phyloP scores from a whole-genome alignment of 2,329 filamentous ascomycete genomes.

The Ascochyta clinopodiicola region DNA sequence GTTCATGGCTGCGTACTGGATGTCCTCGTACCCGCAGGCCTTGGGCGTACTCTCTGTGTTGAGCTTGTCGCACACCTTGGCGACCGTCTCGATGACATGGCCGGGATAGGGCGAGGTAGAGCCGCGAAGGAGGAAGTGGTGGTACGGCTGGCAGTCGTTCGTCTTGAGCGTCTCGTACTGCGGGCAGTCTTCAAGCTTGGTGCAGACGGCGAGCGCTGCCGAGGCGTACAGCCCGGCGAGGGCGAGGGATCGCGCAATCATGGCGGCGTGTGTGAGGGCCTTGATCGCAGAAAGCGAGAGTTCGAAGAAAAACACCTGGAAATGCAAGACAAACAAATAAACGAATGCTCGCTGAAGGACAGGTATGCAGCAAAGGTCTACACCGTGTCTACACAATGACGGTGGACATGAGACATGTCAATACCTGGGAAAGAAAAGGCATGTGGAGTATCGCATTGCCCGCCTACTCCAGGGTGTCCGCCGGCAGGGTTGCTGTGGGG shows the following conservation, averaged over 20 bases:
- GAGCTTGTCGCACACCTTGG: conserved; percentile 33
- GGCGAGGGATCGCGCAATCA: conserved; percentile 28
- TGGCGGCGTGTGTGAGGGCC: conserved; percentile 5
- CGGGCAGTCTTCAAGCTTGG: conserved; percentile 36
- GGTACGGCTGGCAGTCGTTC: conserved; percentile 32
- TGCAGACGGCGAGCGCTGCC: conserved; percentile 30
- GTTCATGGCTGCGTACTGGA: conserved; percentile 35
- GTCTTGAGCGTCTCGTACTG: conserved; percentile 33
- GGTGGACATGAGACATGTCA: not conserved
- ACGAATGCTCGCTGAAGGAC: not conserved
- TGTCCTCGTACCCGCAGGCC: conserved; percentile 37
- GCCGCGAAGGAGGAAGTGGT: conserved; percentile 36
- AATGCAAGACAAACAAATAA: not conserved
- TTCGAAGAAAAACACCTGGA: not conserved
- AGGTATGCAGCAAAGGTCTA: not conserved
- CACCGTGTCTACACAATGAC: not conserved
- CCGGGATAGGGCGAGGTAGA: conserved; percentile 38
- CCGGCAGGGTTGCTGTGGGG: conserved; percentile 1
- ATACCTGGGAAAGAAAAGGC: not conserved
- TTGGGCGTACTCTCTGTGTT: conserved; percentile 31
- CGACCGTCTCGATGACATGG: conserved; percentile 35
- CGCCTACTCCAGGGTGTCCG: conserved; percentile 1
- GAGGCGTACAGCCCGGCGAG: conserved; percentile 28
- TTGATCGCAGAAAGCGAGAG: not conserved
- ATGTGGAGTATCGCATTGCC: not conserved